Evolutionary conservation across 2,329 filamentous ascomycete genomes (phyloP).

Genomic region (Fusarium sp.): DNA sequence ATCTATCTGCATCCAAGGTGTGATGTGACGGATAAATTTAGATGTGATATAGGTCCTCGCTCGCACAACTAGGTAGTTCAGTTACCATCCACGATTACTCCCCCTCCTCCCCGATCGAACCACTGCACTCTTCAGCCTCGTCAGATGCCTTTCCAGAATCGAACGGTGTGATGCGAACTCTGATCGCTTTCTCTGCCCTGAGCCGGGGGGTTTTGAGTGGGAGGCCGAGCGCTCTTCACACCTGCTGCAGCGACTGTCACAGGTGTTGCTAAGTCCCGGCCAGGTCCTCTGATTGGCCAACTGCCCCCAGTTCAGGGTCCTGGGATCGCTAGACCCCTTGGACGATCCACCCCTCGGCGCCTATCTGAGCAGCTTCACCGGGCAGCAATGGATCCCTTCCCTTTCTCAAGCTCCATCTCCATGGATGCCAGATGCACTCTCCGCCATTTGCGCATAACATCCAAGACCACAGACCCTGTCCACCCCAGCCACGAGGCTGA

Average conservation of each 20-base stretch:
- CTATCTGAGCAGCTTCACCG: conserved; percentile 12
- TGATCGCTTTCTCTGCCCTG: conserved; percentile 22
- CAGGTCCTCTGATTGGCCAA: conserved; percentile 19
- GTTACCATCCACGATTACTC: conserved; percentile 20
- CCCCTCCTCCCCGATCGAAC: conserved; percentile 38
- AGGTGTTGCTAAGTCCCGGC: conserved; percentile 31
- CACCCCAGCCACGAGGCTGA: conserved; percentile 25
- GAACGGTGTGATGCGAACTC: conserved; percentile 40
- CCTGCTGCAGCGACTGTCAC: conserved; percentile 40
- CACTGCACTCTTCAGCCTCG: conserved; percentile 37
- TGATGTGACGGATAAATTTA: conserved; percentile 40
- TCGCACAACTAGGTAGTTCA: conserved; percentile 2
- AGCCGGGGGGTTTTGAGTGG: conserved; percentile 24
- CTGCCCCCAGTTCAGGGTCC: conserved; percentile 8
- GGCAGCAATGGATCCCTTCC: background rate
- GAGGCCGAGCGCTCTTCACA: conserved; percentile 29
- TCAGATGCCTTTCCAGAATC: conserved; percentile 43
- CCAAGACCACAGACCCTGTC: conserved; percentile 14
- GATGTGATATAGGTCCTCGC: conserved; percentile 31
- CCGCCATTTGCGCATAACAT: conserved; percentile 14
- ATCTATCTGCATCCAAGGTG: conserved; percentile 18
- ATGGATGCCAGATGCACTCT: conserved; percentile 15
- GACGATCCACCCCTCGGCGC: conserved; percentile 27
- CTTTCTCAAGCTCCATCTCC: background rate
- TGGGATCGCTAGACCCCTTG: background rate